Conservation (phyloP, 2,329 filamentous ascomycete species). For the Helotiales sp. region DNA sequence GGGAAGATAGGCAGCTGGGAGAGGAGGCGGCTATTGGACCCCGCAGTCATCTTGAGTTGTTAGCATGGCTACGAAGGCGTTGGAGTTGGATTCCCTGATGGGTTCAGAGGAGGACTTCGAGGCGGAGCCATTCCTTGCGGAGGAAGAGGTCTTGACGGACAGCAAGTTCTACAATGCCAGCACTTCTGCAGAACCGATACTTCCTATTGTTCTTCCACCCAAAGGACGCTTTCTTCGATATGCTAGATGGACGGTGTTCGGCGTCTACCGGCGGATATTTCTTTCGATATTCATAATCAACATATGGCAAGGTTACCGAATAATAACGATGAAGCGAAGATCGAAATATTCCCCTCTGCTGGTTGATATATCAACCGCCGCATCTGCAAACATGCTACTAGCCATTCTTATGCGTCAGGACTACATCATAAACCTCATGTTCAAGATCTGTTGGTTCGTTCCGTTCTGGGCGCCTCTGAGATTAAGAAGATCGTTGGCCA, state of each 20-base stretch:
- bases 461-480: slow-evolving; percentile 53
- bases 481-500: slow-evolving; percentile 53
- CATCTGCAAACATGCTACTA: slow-evolving; percentile 51
- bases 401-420: slow-evolving; percentile 60
- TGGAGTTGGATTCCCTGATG: slow-evolving; percentile 19
- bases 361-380: slow-evolving; percentile 34
- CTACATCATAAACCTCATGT: slow-evolving; percentile 57
- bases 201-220: slow-evolving; percentile 22
- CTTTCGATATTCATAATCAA: slow-evolving; percentile 58
- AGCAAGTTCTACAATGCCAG: slow-evolving; percentile 10
- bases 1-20: not conserved
- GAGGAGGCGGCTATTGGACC: not conserved
- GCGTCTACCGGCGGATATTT: slow-evolving; percentile 62
- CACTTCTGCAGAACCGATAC: not conserved
- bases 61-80: slow-evolving; percentile 12
- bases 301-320: slow-evolving; percentile 46
- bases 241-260: slow-evolving; percentile 48
- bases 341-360: slow-evolving; percentile 31
- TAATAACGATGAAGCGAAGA: slow-evolving; percentile 43
- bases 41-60: not conserved
- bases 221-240: slow-evolving; percentile 27
- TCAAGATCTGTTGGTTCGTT: slow-evolving; percentile 52
- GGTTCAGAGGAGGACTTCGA: slow-evolving; percentile 9
- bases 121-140: slow-evolving; percentile 21
- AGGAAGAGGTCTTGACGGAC: slow-evolving; percentile 14